These are phyloP conservation scores for Paraphoma chrysanthemicola DNA, from an alignment of 2,329 filamentous ascomycete genomes.

Conservation along the genomic window DNA sequence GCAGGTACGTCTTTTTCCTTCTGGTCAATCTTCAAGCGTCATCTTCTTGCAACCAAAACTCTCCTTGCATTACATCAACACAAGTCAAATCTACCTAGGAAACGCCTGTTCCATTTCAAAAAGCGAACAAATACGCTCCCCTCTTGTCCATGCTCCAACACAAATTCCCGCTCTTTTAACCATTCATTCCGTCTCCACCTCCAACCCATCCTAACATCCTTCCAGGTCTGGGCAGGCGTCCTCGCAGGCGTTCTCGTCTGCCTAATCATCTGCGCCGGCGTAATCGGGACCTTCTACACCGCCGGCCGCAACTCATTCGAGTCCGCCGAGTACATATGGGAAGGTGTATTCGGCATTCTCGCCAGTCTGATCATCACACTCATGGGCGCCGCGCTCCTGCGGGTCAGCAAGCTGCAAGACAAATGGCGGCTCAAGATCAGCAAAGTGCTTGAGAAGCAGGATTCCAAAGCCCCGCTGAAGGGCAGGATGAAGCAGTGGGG, in stretches of 20 bases:
- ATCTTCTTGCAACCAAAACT: too few relatives aligned
- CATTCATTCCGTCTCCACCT: background rate
- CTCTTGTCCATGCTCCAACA: background rate
- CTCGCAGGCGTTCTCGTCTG: conserved; percentile 68
- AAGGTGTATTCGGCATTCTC: conserved; percentile 78
- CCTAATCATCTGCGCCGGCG: conserved; percentile 66
- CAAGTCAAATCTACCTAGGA: too few relatives aligned
- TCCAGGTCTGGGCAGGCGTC: conserved; percentile 69
- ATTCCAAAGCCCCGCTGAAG: conserved; percentile 47
- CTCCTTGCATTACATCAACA: too few relatives aligned
- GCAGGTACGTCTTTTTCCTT: conserved; percentile 49
- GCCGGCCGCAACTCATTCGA: conserved; percentile 73
- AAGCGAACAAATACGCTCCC: too few relatives aligned
- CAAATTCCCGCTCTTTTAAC: background rate
- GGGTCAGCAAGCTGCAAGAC: conserved; percentile 81
- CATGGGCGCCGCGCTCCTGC: conserved; percentile 80
- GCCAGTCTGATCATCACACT: conserved; percentile 81
- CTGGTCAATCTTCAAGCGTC: too few relatives aligned
- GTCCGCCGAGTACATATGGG: conserved; percentile 76
- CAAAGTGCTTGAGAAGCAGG: conserved; percentile 67
- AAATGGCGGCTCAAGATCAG: conserved; percentile 89
- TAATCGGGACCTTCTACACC: conserved; percentile 78
- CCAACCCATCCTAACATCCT: background rate
- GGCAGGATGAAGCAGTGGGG: conserved; percentile 66
- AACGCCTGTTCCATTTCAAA: too few relatives aligned